Evolutionary conservation across 1,284 basidiomycete species (phyloP).

Genomic region (Spongispora temasekensis): DNA sequence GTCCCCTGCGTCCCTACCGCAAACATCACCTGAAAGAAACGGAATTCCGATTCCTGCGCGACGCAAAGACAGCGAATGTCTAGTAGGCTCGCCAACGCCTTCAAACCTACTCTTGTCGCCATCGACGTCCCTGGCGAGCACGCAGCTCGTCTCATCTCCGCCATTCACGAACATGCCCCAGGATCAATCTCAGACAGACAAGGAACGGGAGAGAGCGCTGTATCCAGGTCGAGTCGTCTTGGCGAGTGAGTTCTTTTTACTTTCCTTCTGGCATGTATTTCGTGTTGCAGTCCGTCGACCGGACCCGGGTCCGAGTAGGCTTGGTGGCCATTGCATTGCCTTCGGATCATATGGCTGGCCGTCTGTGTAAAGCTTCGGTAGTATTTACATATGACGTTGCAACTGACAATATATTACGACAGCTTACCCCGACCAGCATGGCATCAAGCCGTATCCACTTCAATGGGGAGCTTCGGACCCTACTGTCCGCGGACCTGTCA

Average conservation of each 20-base stretch:
- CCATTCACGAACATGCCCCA: conserved; percentile 28
- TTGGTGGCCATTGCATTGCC: conserved; percentile 8
- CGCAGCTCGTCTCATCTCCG: conserved; percentile 33
- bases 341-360: conserved; percentile 18
- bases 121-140: conserved; percentile 22
- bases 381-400: background rate
- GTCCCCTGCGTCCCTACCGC: conserved; percentile 27
- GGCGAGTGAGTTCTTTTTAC: conserved; percentile 59
- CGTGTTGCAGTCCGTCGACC: background rate
- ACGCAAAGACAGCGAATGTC: conserved; percentile 14
- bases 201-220: conserved; percentile 68
- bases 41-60: conserved; percentile 31
- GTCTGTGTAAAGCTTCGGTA: conserved; percentile 9
- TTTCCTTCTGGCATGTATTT: background rate
- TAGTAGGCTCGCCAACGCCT: conserved; percentile 25
- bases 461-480: conserved; percentile 80
- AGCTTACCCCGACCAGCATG: conserved; percentile 76
- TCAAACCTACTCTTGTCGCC: conserved; percentile 26
- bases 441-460: conserved; percentile 77
- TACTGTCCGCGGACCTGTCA: conserved; percentile 77
- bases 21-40: conserved; percentile 19
- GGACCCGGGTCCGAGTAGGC: background rate
- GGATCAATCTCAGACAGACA: conserved; percentile 42
- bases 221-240: conserved; percentile 80
- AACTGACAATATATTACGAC: conserved; percentile 12